phyloP scores from a whole-genome alignment of 192 early-diverging fungal species.

The Anaeromyces robustus region DNA sequence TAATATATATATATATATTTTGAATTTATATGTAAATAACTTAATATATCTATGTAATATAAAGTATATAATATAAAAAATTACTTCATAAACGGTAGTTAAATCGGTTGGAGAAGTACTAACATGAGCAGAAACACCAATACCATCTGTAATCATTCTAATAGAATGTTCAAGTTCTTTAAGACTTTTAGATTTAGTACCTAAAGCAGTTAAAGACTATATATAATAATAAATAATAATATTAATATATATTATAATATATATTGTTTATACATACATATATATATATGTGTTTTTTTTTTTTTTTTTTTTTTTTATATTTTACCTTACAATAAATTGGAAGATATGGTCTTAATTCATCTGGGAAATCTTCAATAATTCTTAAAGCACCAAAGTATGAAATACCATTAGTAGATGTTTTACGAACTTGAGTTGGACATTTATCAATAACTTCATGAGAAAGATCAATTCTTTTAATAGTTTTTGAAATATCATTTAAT shows the following conservation, averaged over 20 bases:
- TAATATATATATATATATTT: too few relatives aligned
- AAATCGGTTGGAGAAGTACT: conserved; percentile 37
- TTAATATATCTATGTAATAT: too few relatives aligned
- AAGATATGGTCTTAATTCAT: conserved; percentile 51
- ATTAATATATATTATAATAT: too few relatives aligned
- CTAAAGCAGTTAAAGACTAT: conserved; percentile 18
- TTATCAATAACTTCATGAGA: conserved; percentile 26
- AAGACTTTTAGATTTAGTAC: conserved; percentile 31
- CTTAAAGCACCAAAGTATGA: conserved; percentile 72
- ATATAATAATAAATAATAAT: conserved; percentile 6
- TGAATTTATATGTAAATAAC: too few relatives aligned
- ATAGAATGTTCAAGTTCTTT: conserved; percentile 76
- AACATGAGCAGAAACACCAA: conserved; percentile 48
- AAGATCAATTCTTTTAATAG: conserved; percentile 33
- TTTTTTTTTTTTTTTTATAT: neutral
- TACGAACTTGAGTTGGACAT: conserved; percentile 55
- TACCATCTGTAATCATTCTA: conserved; percentile 67
- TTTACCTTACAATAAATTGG: conserved; percentile 61
- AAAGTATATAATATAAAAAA: neutral
- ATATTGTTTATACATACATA: neutral
- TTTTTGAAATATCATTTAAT: conserved; percentile 51
- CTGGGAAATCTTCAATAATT: conserved; percentile 38
- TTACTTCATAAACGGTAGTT: neutral
- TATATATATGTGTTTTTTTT: neutral
- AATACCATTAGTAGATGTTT: conserved; percentile 75